Evolutionary conservation across 139 green algal genomes (phyloP).

Genomic region (Pycnococcus provasolii): DNA sequence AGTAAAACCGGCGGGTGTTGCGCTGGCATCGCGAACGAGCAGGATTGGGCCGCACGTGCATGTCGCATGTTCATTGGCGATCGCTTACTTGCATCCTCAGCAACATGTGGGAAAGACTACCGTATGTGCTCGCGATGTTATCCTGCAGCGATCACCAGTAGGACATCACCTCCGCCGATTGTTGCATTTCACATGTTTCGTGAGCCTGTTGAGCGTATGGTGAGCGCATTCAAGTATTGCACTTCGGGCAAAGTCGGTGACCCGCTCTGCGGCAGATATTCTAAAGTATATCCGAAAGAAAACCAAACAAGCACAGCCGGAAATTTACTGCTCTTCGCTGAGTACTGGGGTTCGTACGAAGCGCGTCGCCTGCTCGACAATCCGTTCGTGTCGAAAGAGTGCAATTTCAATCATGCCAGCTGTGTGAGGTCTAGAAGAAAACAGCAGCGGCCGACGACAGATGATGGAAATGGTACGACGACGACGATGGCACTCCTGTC

Average conservation of each 20-base stretch:
- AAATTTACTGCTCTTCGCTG: neutral
- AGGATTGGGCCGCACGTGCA: neutral
- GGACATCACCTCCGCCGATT: neutral
- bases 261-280: neutral
- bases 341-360: neutral
- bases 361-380: neutral
- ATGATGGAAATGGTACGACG: neutral
- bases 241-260: neutral
- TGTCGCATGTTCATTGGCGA: neutral
- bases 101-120: neutral
- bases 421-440: neutral
- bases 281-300: neutral
- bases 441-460: neutral
- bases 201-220: neutral
- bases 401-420: neutral
- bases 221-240: constrained; percentile 1
- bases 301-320: neutral
- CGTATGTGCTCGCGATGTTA: neutral
- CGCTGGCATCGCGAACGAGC: neutral
- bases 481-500: neutral
- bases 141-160: no score
- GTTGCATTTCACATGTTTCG: neutral
- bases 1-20: neutral
- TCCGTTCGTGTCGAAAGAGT: neutral
- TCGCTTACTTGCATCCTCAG: neutral